A percentile compares a stretch with the other conserved stretches of the same genome.
Evolutionary conservation across 495 filamentous ascomycete genomes (phyloP).

Genomic region (Cairneyella variabilis): DNA sequence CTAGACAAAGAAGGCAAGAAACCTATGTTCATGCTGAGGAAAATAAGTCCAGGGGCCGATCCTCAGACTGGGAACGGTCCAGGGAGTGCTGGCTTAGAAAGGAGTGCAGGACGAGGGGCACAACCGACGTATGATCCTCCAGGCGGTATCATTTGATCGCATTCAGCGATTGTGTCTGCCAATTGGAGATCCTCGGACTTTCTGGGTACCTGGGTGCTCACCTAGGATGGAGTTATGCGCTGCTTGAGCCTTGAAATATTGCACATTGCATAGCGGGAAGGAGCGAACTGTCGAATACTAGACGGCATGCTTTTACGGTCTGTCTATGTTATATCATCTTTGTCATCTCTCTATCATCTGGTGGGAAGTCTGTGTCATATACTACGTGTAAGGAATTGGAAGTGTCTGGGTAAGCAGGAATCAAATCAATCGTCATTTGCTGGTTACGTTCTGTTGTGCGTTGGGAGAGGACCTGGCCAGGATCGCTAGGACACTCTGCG

Average conservation of each 20-base stretch:
- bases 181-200: neutral
- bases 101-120: slow-evolving; percentile 2
- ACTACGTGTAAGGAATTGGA: slow-evolving; percentile 1
- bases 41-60: slow-evolving; percentile 42
- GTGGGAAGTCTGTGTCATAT: neutral
- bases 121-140: slow-evolving; percentile 41
- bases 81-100: slow-evolving; percentile 43
- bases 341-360: neutral
- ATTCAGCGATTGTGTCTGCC: neutral
- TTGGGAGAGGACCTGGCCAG: neutral
- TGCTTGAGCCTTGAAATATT: slow-evolving; percentile 14
- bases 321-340: neutral
- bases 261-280: slow-evolving; percentile 21
- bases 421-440: neutral
- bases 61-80: slow-evolving; percentile 36
- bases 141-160: slow-evolving; percentile 49
- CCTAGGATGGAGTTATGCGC: slow-evolving; percentile 9
- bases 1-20: slow-evolving; percentile 94
- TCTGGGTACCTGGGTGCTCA: neutral
- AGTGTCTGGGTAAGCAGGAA: neutral
- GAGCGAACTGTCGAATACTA: slow-evolving; percentile 8
- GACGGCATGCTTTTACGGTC: slow-evolving; percentile 9
- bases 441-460: neutral
- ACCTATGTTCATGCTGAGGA: slow-evolving; percentile 97
- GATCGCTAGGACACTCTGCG: neutral